These are phyloP conservation scores for Durusdinium trenchii DNA, from an alignment of 73 alveolate genomes.

Conservation along the genomic window DNA sequence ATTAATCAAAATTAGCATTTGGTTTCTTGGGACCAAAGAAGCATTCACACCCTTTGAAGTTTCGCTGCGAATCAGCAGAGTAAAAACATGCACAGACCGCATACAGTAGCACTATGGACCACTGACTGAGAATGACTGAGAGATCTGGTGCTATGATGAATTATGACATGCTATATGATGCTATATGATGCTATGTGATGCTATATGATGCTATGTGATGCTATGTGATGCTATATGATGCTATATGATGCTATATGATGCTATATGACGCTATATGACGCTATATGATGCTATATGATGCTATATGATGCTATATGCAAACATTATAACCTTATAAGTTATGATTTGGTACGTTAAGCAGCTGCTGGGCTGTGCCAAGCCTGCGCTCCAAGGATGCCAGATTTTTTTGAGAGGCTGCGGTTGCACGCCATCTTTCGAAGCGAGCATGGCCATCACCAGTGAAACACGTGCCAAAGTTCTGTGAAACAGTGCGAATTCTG, in stretches of 20 bases:
- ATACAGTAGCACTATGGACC: too few species aligned
- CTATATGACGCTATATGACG: too few species aligned
- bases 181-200: too few species aligned
- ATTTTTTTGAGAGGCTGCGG: neutral
- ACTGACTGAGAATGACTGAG: too few species aligned
- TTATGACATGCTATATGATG: too few species aligned
- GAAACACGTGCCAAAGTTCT: constrained; percentile 43
- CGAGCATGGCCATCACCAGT: constrained; percentile 51
- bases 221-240: too few species aligned
- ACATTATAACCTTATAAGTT: neutral
- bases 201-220: too few species aligned
- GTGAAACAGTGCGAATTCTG: constrained; percentile 71
- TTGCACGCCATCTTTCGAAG: constrained; percentile 93
- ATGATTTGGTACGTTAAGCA: neutral
- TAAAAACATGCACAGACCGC: too few species aligned
- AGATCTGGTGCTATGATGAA: too few species aligned
- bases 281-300: neutral
- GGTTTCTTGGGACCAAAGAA: neutral
- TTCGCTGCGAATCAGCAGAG: too few species aligned
- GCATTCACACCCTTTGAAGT: neutral
- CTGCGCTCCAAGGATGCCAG: neutral
- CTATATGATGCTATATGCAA: neutral
- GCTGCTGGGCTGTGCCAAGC: neutral
- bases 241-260: too few species aligned
- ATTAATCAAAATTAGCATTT: too few species aligned